These are phyloP conservation scores for Trichocladium uniseriatum DNA, from an alignment of 495 filamentous ascomycete species.

Conservation along the genomic window DNA sequence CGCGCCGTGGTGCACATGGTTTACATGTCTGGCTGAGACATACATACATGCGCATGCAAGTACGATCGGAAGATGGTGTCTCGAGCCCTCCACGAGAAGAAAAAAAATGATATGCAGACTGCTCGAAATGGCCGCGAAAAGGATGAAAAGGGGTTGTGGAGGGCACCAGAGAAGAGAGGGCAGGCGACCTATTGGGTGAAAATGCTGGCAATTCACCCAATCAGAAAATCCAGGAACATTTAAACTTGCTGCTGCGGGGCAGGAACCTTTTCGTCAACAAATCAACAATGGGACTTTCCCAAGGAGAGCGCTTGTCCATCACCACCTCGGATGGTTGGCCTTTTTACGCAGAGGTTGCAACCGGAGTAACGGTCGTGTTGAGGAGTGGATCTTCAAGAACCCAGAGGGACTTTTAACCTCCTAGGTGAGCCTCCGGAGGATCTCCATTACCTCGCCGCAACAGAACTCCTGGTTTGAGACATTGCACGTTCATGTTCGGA, in stretches of 20 bases:
- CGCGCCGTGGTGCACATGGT: slow-evolving; percentile 15
- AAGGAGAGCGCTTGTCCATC: no score
- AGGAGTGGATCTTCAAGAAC: no score
- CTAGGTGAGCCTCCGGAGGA: slow-evolving; percentile 2
- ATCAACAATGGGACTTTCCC: no score
- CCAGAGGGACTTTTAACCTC: neutral
- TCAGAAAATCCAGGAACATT: slow-evolving; percentile 15
- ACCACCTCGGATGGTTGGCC: neutral
- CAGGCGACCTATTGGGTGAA: slow-evolving; percentile 13
- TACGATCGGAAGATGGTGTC: slow-evolving; percentile 1
- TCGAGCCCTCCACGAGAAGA: neutral
- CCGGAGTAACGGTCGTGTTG: no score
- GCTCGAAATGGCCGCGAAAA: neutral
- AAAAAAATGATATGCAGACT: neutral
- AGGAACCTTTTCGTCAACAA: slow-evolving; percentile 7
- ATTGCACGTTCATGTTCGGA: neutral
- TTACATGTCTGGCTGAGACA: slow-evolving; percentile 17
- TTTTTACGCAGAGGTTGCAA: neutral
- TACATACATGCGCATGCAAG: no score
- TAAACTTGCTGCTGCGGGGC: slow-evolving; percentile 3
- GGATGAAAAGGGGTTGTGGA: neutral
- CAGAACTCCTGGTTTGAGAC: neutral
- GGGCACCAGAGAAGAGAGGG: no score
- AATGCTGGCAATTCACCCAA: slow-evolving; percentile 19
- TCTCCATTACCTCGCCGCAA: neutral